These are phyloP conservation scores for Apophysomyces variabilis DNA, from an alignment of 371 early-diverging fungal genomes.

Conservation along the genomic window DNA sequence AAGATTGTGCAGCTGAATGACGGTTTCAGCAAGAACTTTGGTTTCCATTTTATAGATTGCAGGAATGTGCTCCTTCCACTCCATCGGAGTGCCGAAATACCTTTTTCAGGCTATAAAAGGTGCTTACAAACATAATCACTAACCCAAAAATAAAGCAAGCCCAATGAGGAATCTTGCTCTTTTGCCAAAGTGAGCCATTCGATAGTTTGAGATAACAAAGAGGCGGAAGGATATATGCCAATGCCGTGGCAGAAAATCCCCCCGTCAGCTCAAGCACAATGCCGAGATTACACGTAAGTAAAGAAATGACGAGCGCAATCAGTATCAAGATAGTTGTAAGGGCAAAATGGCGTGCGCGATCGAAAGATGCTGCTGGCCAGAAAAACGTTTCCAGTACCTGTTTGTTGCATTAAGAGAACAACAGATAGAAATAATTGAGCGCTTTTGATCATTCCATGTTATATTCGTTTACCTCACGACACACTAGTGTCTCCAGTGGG, in stretches of 20 bases:
- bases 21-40: not conserved
- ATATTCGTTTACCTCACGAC: conserved; percentile 64
- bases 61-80: conserved; percentile 5
- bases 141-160: conserved; percentile 67
- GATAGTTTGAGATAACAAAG: conserved; percentile 69
- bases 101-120: conserved; percentile 53
- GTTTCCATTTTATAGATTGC: not conserved
- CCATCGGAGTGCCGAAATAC: conserved; percentile 17
- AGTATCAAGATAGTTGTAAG: conserved; percentile 68
- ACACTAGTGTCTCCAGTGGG: conserved; percentile 79
- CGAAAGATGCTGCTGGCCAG: conserved; percentile 55
- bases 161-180: conserved; percentile 66
- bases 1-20: too few relatives aligned
- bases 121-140: conserved; percentile 70
- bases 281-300: conserved; percentile 74
- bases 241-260: conserved; percentile 77
- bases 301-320: conserved; percentile 59
- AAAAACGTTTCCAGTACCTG: conserved; percentile 68
- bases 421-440: not conserved
- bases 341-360: conserved; percentile 57
- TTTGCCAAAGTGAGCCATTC: conserved; percentile 53
- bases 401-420: too few relatives aligned
- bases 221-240: conserved; percentile 81
- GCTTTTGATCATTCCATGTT: not conserved
- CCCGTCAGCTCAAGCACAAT: conserved; percentile 81